Base-by-base conservation (phyloP, 345 rosid species). In the Ricinus communis region DNA sequence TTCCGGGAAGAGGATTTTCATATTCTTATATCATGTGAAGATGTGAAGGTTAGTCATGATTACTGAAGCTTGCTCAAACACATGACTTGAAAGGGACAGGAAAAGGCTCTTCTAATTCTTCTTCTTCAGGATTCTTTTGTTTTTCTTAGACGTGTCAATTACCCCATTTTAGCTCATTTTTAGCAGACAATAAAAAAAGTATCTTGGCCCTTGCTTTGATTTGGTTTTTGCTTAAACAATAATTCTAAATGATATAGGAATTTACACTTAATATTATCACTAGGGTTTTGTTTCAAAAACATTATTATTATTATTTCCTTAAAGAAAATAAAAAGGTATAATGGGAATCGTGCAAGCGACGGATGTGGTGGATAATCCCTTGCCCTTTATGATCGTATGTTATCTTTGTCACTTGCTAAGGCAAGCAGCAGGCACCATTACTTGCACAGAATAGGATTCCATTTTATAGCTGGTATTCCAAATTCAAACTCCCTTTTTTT, bases 321-420 rank as follows among this genome's bases (percentile, higher is more conserved):
- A 64, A 70, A 69, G 55, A 38, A 70, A 52, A 47, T 71, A 57
- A 21, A 40, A 71, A 83, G 85, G 84, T 43, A 43, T 69, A 19
- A 43, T 73, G 85, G 85, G 83, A 81, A 53, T 81, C 83, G 88
- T 88, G 87, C 65, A 79, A 64, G 65, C 74, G 74, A 85, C 84
- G 85, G 84, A 81, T 81, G 75, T 65, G 63, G 70, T 15, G 79
- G 58, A 76, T 77, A n/a, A n/a, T n/a, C n/a, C n/a, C n/a, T 69
- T 36, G 61, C 65, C 38, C 73, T 50, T 10, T 9, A 13, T 45
- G 9, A 45, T 45, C 14, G 49, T 2, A 3, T 45, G 1, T 1
- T 46, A 46, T 2, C 14, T n/a, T n/a, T n/a, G n/a, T n/a, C n/a
- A 46, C 50, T 46, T 46, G 50, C 50, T 52, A 25, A 56, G 36